These are phyloP conservation scores for Mycena venus DNA, from an alignment of 768 basidiomycete genomes.

Conservation along the genomic window DNA sequence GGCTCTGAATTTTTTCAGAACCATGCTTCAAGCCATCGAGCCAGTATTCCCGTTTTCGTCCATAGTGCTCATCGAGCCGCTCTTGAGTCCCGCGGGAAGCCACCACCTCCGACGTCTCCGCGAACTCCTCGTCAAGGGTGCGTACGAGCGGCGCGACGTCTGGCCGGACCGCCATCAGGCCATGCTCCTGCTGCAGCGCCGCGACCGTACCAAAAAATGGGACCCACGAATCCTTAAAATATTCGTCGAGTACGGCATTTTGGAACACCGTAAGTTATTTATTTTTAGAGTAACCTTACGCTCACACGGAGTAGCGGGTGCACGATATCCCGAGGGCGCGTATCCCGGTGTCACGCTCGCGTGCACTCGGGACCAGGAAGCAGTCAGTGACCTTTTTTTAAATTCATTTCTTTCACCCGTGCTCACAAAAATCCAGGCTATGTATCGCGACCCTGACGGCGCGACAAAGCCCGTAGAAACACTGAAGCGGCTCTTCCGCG, in stretches of 20 bases:
- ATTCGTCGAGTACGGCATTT: constrained; percentile 67
- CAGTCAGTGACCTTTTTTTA: constrained; percentile 52
- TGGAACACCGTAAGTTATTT: constrained; percentile 48
- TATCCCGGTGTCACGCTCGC: constrained; percentile 62
- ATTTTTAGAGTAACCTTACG: background rate
- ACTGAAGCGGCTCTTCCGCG: constrained; percentile 54
- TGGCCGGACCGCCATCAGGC: constrained; percentile 66
- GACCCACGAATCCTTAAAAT: constrained; percentile 63
- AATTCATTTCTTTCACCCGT: background rate
- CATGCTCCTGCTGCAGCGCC: constrained; percentile 47
- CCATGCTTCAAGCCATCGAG: constrained; percentile 64
- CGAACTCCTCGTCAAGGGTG: constrained; percentile 56
- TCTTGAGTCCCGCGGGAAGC: constrained; percentile 67
- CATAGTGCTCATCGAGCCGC: constrained; percentile 74
- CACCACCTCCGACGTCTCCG: constrained; percentile 58
- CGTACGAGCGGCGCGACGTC: constrained; percentile 62
- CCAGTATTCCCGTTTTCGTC: constrained; percentile 62
- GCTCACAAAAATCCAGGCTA: constrained; percentile 55
- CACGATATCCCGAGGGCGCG: constrained; percentile 38
- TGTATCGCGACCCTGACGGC: constrained; percentile 74
- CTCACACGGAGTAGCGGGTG: constrained; percentile 19
- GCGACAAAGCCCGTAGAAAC: constrained; percentile 64
- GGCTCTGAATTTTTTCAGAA: constrained; percentile 47
- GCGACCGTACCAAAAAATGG: constrained; percentile 59
- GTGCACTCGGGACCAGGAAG: constrained; percentile 75